Evolutionary conservation across 805 yeast species (phyloP), one percentile per base, ranked within the genome.

Genomic region (Wickerhamiella domercqiae): DNA sequence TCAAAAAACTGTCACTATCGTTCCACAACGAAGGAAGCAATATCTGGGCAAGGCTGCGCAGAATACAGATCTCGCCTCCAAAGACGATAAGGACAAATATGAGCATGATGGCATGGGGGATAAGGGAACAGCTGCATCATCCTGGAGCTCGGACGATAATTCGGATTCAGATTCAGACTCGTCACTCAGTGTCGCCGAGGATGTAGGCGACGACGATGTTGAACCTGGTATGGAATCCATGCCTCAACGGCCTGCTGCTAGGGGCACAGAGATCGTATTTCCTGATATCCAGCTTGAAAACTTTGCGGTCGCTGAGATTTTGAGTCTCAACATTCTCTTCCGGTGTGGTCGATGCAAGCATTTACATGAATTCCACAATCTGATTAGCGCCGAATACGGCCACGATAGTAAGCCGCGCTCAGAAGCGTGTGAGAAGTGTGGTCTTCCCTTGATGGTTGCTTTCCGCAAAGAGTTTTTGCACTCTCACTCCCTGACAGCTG

Each of bases 1-100:
- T 47, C 64, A 67, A 31, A 70, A 68, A 17, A 74, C 81, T 0
- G 59, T 78, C 41, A 78, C 73, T 50, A 64, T 78, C 46, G 75
- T 76, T 13, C 22, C 20, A 7, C 29, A n/a, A 16, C 21, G 25
- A 7, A 4, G 17, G 21, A 17, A 32, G 6, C n/a, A n/a, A n/a
- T n/a, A n/a, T n/a, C 14, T 24, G 13, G 13, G 16, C 5, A 24
- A 28, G 19, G 30, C 5, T 7, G 22, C 25, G 31, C 34, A 11
- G 3, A 18, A 29, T 7, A 22, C 24, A 13, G 13, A 36, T 20
- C 29, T 25, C 16, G 13, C 11, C 26, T 5, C 21, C 7, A 6
- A 9, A 14, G 33, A 30, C 21, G 21, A 17, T 17, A 14, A 18
- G 5, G 21, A 13, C 11, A 16, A 14, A 5, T 7, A 30, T 16